Percentiles rank a stretch among this genome's conserved stretches.
phyloP scores from a whole-genome alignment of 257 asterid species.

The Solanum piurae region DNA sequence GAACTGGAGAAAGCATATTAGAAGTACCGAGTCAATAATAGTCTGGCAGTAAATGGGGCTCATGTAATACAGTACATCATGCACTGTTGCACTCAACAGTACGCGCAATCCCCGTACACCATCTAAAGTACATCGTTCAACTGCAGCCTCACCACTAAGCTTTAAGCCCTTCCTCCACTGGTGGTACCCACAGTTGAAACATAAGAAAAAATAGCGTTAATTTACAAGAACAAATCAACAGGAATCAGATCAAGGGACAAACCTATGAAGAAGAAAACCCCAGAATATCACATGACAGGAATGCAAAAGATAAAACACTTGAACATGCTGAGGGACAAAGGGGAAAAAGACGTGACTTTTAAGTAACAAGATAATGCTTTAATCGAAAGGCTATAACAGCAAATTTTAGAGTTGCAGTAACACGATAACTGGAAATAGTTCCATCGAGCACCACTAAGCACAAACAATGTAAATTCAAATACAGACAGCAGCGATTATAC shows the following conservation, averaged over 20 bases:
- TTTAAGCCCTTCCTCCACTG: slow-evolving; percentile 97
- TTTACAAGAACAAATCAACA: background rate
- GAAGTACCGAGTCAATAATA: slow-evolving; percentile 78
- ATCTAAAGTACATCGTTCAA: slow-evolving; percentile 79
- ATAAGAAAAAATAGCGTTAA: background rate
- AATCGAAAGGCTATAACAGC: background rate
- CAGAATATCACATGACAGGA: background rate
- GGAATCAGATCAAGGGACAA: background rate
- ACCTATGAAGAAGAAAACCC: background rate
- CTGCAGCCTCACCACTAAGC: slow-evolving; percentile 89
- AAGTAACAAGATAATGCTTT: background rate
- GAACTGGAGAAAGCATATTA: background rate
- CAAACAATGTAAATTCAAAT: background rate
- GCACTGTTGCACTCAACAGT: slow-evolving; percentile 95
- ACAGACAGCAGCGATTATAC: background rate
- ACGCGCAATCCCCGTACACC: slow-evolving; percentile 91
- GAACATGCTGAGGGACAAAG: background rate
- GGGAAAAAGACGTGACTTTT: background rate
- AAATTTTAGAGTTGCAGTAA: background rate
- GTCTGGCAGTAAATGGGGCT: slow-evolving; percentile 97
- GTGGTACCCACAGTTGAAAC: slow-evolving; percentile 8
- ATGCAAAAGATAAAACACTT: background rate
- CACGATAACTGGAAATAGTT: background rate
- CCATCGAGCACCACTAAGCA: background rate
- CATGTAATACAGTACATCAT: slow-evolving; percentile 95